Evolutionary conservation across 1,139 yeast species (phyloP).

Genomic region (Spathaspora sp.): DNA sequence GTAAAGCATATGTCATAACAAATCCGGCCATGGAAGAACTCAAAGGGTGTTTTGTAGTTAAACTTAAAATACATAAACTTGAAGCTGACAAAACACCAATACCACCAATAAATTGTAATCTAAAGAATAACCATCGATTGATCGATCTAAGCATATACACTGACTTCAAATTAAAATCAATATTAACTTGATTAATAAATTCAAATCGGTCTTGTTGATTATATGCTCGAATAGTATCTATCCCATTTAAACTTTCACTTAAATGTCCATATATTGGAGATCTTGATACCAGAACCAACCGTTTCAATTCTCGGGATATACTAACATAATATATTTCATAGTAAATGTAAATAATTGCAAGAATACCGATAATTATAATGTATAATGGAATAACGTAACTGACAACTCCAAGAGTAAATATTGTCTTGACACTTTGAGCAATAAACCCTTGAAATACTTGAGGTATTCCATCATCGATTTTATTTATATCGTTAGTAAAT

Average conservation of each 20-base stretch:
- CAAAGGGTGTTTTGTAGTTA: constrained; percentile 20
- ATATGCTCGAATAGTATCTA: constrained; percentile 60
- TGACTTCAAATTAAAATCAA: constrained; percentile 64
- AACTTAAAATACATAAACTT: constrained; percentile 21
- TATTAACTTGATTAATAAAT: constrained; percentile 54
- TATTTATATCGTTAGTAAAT: constrained; percentile 31
- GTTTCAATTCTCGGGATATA: constrained; percentile 33
- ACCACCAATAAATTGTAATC: constrained; percentile 31
- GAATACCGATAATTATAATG: constrained; percentile 21
- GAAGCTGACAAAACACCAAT: constrained; percentile 27
- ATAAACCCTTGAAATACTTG: constrained; percentile 33
- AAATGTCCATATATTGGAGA: constrained; percentile 67
- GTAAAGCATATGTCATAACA: constrained; percentile 34
- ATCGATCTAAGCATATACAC: constrained; percentile 47
- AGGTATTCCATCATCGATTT: constrained; percentile 27
- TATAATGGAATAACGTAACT: constrained; percentile 23
- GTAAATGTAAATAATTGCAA: constrained; percentile 28
- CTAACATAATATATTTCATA: constrained; percentile 29
- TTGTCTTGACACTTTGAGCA: constrained; percentile 38
- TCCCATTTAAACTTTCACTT: constrained; percentile 61
- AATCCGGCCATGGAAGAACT: constrained; percentile 34
- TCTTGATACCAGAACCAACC: constrained; percentile 28
- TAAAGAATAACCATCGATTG: constrained; percentile 35
- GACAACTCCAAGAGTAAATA: constrained; percentile 51
- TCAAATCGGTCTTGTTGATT: constrained; percentile 53